Percentiles rank a stretch among this genome's conserved stretches.
Evolutionary conservation across 345 rosid species (phyloP).

Genomic region (Draba incana): DNA sequence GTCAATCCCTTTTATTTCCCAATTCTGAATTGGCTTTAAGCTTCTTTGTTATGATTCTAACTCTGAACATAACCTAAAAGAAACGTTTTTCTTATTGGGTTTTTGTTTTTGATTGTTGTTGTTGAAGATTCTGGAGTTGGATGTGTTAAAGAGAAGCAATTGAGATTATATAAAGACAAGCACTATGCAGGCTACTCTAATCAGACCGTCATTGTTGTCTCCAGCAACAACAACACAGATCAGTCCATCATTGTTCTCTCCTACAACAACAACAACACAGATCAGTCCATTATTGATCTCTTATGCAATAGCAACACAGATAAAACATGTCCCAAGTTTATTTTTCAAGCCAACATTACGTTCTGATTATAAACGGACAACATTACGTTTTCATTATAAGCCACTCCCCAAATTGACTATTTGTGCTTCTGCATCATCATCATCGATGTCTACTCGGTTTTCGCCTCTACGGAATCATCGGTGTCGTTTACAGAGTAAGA

Average conservation of each 20-base stretch:
- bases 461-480: constrained; percentile 34
- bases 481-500: constrained; percentile 17
- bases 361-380: not conserved
- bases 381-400: constrained; percentile 14
- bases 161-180: constrained; percentile 23
- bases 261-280: constrained; percentile 9
- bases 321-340: not conserved
- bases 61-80: constrained; percentile 1
- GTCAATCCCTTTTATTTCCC: too few relatives aligned
- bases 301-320: constrained; percentile 15
- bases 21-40: not conserved
- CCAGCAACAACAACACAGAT: not conserved
- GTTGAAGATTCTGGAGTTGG: constrained; percentile 22
- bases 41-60: not conserved
- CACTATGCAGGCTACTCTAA: constrained; percentile 8
- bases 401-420: constrained; percentile 29
- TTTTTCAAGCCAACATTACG: not conserved
- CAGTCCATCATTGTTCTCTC: constrained; percentile 19
- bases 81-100: not conserved
- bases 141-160: constrained; percentile 12
- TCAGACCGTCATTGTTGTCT: constrained; percentile 7
- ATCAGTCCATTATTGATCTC: constrained; percentile 18
- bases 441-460: constrained; percentile 27
- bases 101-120: constrained; percentile 12
- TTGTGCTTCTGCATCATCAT: constrained; percentile 16